These are phyloP conservation scores for Mycena indigotica DNA, from an alignment of 768 basidiomycete species.

Conservation along the genomic window DNA sequence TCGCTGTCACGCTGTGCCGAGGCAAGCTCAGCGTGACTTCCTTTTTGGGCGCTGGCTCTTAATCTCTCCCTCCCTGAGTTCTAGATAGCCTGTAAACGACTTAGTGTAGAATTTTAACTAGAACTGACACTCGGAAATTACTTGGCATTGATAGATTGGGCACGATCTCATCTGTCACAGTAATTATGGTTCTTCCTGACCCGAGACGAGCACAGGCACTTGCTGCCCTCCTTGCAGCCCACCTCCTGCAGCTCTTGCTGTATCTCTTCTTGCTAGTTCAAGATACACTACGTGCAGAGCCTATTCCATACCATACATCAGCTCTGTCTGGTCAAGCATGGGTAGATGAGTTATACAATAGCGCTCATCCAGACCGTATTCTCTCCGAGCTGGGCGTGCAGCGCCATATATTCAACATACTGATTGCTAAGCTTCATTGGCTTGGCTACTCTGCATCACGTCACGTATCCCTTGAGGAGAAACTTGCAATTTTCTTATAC, in stretches of 20 bases:
- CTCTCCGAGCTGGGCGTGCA: constrained; percentile 23
- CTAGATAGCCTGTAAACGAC: background rate
- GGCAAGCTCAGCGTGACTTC: background rate
- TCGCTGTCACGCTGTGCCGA: background rate
- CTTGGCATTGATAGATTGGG: background rate
- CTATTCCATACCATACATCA: constrained; percentile 24
- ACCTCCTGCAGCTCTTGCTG: background rate
- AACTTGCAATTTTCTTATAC: constrained; percentile 32
- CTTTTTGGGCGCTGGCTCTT: background rate
- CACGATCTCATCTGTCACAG: background rate
- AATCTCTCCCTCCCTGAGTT: background rate
- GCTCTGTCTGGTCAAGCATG: constrained; percentile 25
- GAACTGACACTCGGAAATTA: background rate
- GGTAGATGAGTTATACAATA: constrained; percentile 22
- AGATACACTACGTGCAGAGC: background rate
- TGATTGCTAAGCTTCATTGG: constrained; percentile 13
- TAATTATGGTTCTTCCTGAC: background rate
- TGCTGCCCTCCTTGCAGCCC: background rate
- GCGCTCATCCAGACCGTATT: constrained; percentile 26
- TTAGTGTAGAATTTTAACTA: background rate
- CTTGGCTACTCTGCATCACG: constrained; percentile 7
- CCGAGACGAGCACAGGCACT: background rate
- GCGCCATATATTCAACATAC: constrained; percentile 20
- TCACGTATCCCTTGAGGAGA: constrained; percentile 24
- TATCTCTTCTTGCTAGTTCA: background rate